Evolutionary conservation across 345 rosid species (phyloP).

Genomic region (Schrenkiella parvula): DNA sequence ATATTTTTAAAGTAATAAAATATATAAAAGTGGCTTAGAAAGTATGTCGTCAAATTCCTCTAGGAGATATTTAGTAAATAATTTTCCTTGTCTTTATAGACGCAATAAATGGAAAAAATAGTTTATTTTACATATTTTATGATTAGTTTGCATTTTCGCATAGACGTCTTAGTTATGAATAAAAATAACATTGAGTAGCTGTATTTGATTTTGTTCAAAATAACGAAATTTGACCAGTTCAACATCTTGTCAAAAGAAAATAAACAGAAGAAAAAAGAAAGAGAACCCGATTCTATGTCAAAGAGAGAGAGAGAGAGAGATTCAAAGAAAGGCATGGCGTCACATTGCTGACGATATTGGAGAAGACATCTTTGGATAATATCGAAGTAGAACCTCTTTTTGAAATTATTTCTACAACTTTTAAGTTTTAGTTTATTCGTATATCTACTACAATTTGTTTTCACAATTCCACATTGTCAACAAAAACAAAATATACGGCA

Average conservation of each 20-base stretch:
- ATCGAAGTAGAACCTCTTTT: neutral
- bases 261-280: neutral
- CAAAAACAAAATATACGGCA: conserved; percentile 7
- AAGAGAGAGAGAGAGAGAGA: neutral
- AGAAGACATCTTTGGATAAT: conserved; percentile 16
- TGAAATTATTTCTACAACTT: neutral
- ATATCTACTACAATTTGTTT: neutral
- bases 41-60: no score
- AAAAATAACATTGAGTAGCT: neutral
- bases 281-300: conserved; percentile 21
- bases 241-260: neutral
- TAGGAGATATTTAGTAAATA: no score
- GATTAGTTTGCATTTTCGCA: neutral
- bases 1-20: no score
- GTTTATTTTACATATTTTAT: neutral
- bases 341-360: conserved; percentile 13
- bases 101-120: no score
- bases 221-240: conserved; percentile 5
- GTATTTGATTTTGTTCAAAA: neutral
- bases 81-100: no score
- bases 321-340: conserved; percentile 18
- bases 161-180: neutral
- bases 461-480: neutral
- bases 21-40: no score
- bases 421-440: neutral